Conservation (phyloP, 2,329 filamentous ascomycete species). For the Penicillium carneum region DNA sequence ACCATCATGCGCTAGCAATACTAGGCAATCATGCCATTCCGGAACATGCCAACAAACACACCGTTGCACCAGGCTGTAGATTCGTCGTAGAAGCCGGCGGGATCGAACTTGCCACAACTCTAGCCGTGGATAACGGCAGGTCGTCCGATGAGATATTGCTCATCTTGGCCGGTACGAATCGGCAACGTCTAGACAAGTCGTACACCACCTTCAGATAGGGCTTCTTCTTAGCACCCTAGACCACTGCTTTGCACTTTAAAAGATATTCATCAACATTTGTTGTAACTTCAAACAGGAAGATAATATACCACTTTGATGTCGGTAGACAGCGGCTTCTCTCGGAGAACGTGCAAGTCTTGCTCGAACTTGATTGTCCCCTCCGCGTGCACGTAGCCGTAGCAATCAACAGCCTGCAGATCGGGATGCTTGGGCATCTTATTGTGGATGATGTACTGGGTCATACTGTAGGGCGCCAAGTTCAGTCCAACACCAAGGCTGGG, state of each 20-base stretch:
- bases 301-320: constrained; percentile 62
- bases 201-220: constrained; percentile 70
- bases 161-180: constrained; percentile 66
- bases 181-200: constrained; percentile 72
- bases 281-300: neutral
- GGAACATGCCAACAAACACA: constrained; percentile 75
- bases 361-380: constrained; percentile 63
- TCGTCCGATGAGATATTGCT: constrained; percentile 64
- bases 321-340: constrained; percentile 62
- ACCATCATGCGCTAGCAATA: constrained; percentile 70
- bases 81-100: constrained; percentile 69
- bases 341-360: constrained; percentile 61
- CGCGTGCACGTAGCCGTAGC: constrained; percentile 62
- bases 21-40: constrained; percentile 67
- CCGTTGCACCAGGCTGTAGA: constrained; percentile 70
- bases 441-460: constrained; percentile 60
- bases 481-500: constrained; percentile 38
- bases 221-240: constrained; percentile 61
- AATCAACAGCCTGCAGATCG: constrained; percentile 62
- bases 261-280: neutral
- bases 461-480: constrained; percentile 59
- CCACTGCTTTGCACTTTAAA: constrained; percentile 63
- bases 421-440: constrained; percentile 63
- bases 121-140: constrained; percentile 68
- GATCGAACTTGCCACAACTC: constrained; percentile 71